These are phyloP conservation scores for Rhytidhysteron rufulum DNA, from an alignment of 2,329 filamentous ascomycete species.

Conservation along the genomic window DNA sequence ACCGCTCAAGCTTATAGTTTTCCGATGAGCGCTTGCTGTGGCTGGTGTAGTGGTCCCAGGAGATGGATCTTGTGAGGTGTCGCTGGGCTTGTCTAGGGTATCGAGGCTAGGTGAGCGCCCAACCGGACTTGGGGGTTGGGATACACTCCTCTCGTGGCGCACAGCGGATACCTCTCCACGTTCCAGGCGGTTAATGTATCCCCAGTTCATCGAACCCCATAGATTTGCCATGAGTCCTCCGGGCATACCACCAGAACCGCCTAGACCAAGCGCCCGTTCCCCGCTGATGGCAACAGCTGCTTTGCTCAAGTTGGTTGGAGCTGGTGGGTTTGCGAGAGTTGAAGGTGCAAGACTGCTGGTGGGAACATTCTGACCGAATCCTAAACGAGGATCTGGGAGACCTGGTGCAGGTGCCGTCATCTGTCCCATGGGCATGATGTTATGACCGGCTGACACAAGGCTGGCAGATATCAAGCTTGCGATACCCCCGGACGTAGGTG, in stretches of 20 bases:
- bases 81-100: slow-evolving; percentile 15
- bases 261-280: slow-evolving; percentile 65
- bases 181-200: slow-evolving; percentile 60
- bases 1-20: slow-evolving; percentile 53
- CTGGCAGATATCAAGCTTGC: slow-evolving; percentile 83
- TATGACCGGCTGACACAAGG: slow-evolving; percentile 68
- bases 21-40: slow-evolving; percentile 43
- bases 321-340: slow-evolving; percentile 78
- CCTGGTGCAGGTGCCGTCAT: slow-evolving; percentile 32
- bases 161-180: slow-evolving; percentile 45
- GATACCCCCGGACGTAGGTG: slow-evolving; percentile 61
- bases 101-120: slow-evolving; percentile 17
- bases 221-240: slow-evolving; percentile 87
- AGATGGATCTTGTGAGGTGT: slow-evolving; percentile 9
- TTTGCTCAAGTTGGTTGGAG: slow-evolving; percentile 81
- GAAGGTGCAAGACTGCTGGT: slow-evolving; percentile 70
- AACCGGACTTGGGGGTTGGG: slow-evolving; percentile 33
- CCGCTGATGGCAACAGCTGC: slow-evolving; percentile 76
- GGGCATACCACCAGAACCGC: slow-evolving; percentile 65
- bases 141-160: slow-evolving; percentile 23
- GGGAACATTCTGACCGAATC: slow-evolving; percentile 44
- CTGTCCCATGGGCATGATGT: slow-evolving; percentile 64
- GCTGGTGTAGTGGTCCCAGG: slow-evolving; percentile 11
- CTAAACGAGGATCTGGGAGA: slow-evolving; percentile 32
- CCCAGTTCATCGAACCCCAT: slow-evolving; percentile 88